Base-by-base conservation (phyloP, 192 early-diverging fungal genomes). In the Coemansia sp. region DNA sequence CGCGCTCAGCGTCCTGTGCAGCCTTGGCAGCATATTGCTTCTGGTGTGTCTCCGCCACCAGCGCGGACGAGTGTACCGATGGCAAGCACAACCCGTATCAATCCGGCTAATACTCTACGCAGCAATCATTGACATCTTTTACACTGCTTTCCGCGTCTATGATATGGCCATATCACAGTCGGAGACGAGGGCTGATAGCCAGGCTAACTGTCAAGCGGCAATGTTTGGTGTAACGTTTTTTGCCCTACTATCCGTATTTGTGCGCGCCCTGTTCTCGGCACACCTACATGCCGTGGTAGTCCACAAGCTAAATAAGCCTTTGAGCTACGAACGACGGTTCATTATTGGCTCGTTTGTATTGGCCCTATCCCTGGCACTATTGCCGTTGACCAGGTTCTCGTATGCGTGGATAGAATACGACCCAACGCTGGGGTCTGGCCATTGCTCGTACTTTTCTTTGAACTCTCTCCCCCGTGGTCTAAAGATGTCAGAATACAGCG, bases 181-280 rank as follows among this genome's bases (percentile, higher is more conserved):
- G 0, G 67, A 74, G 44, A 74, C 73, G 9, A 63, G 56, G n/a
- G 35, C 67, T n/a, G 50, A 64, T 59, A 74, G 73, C 63, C 67
- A 76, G 57, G 42, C 68, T 41, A 76, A 76, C 62, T 76, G 74
- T 24, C 42, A 76, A 48, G 74, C 74, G 1, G 74, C 74, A 24
- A 76, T 76, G 74, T 76, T 70, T 70, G 74, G 74, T 4, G 29
- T 70, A 11, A 76, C 74, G 3, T 70, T 76, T 39, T 76, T 76
- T 59, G 57, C 74, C 9, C 59, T 76, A 1, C 29, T 76, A n/a
- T 76, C 74, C 0, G 64, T 76, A 6, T 76, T 76, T 59, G 35
- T 68, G 6, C 48, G 74, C 3, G 74, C 74, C 3, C 36, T 76
- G 13, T 68, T 76, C n/a, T 70, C 68, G 0, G 69, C 70, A 1